These are phyloP conservation scores for Fusarium caatingaense DNA, from an alignment of 2,329 filamentous ascomycete genomes.

Conservation along the genomic window DNA sequence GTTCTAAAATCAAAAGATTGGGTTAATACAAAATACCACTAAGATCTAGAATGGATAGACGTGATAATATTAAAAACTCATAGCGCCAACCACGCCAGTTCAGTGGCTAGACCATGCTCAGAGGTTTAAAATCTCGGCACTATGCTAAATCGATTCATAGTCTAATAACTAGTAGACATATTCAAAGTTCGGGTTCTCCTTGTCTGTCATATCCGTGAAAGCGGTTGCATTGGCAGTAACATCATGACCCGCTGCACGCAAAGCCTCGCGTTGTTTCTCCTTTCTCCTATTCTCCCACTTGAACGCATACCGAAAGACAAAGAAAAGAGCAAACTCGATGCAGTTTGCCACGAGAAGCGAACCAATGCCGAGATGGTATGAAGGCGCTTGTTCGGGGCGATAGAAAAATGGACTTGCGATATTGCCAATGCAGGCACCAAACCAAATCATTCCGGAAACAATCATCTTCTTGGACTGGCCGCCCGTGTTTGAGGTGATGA, in stretches of 20 bases:
- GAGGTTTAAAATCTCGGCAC: not conserved
- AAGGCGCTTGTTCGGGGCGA: constrained; percentile 61
- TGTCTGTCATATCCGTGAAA: constrained; percentile 57
- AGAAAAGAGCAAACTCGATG: constrained; percentile 53
- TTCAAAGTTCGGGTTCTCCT: constrained; percentile 56
- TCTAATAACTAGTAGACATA: constrained; percentile 52
- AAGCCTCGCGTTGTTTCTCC: constrained; percentile 49
- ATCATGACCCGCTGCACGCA: constrained; percentile 43
- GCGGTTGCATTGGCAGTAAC: constrained; percentile 52
- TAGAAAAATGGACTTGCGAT: constrained; percentile 74
- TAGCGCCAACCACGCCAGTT: not conserved
- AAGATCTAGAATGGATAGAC: not conserved
- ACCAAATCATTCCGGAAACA: constrained; percentile 70
- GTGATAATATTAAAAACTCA: not conserved
- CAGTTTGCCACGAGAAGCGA: constrained; percentile 57
- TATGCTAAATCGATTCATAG: not conserved
- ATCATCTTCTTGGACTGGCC: constrained; percentile 73
- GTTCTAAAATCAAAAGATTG: not conserved
- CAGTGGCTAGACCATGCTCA: not conserved
- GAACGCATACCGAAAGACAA: constrained; percentile 54
- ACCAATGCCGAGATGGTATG: constrained; percentile 55
- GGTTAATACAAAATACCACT: not conserved
- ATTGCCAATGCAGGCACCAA: constrained; percentile 70
- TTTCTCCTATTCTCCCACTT: constrained; percentile 55
- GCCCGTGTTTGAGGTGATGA: constrained; percentile 62